Conservation (phyloP, 345 rosid species). For the Eucalyptus rudis region DNA sequence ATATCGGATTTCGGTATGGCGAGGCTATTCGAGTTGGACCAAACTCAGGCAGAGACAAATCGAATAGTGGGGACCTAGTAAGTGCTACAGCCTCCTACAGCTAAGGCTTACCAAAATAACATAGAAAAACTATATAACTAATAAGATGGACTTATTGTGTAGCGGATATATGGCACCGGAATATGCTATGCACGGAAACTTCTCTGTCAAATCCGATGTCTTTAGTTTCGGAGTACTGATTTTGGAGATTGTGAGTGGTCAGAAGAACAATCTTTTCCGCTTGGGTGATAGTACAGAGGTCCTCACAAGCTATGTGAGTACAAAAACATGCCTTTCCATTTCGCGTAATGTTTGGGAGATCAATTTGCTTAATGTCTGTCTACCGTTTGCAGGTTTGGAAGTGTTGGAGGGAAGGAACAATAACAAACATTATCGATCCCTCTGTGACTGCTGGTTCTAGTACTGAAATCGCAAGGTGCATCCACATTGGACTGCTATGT, state of each 20-base stretch:
- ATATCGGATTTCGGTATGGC: slow-evolving; percentile 47
- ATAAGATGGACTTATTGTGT: background rate
- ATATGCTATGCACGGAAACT: slow-evolving; percentile 33
- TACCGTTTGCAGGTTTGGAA: too few relatives aligned
- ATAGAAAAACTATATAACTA: accelerated
- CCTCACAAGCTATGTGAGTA: too few relatives aligned
- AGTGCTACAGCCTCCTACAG: background rate
- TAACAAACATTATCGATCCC: too few relatives aligned
- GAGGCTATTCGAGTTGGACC: slow-evolving; percentile 16
- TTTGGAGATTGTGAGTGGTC: slow-evolving; percentile 37
- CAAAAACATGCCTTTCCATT: accelerated
- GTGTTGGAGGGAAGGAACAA: too few relatives aligned
- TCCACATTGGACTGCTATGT: too few relatives aligned
- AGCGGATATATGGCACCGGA: slow-evolving; percentile 47
- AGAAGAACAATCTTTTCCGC: slow-evolving; percentile 2
- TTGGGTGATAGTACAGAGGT: accelerated
- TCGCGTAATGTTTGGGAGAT: too few relatives aligned
- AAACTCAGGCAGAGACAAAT: slow-evolving; percentile 15
- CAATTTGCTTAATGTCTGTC: accelerated
- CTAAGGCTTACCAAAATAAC: background rate
- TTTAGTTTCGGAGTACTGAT: slow-evolving; percentile 38
- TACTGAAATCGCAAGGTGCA: too few relatives aligned
- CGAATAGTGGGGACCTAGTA: slow-evolving; percentile 35
- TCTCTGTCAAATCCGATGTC: slow-evolving; percentile 42
- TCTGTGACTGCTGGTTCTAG: accelerated